phyloP scores from a whole-genome alignment of 331 rosid species.

The Phaseolus coccineus region DNA sequence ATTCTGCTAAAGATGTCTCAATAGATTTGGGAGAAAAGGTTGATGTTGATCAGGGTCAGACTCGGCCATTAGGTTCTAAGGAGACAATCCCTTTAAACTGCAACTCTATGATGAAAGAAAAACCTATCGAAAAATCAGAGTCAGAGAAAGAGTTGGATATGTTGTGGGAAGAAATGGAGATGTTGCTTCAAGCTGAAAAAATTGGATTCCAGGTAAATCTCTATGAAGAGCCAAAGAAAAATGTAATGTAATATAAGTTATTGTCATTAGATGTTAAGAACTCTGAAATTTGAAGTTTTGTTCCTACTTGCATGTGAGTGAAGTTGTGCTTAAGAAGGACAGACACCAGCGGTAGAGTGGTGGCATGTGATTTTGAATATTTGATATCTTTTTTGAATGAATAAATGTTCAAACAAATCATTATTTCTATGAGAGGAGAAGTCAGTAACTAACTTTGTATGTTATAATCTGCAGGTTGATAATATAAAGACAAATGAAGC shows the following conservation, averaged over 20 bases:
- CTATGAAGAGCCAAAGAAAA: neutral
- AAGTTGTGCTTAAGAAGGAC: neutral
- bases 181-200: neutral
- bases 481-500: neutral
- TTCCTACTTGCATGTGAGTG: slow-evolving; percentile 2
- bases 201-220: slow-evolving; percentile 32
- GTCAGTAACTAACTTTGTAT: neutral
- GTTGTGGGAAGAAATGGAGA: slow-evolving; percentile 33
- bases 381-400: neutral
- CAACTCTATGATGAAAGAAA: neutral
- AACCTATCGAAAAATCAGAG: slow-evolving; percentile 32
- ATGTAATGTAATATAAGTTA: neutral
- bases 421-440: neutral
- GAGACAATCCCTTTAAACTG: neutral
- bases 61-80: neutral
- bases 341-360: neutral
- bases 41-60: neutral
- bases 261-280: neutral
- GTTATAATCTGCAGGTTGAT: slow-evolving; percentile 40
- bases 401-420: neutral
- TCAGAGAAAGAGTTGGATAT: slow-evolving; percentile 20
- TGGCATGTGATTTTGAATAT: neutral
- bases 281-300: neutral
- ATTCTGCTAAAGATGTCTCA: neutral
- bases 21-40: neutral